Evolutionary conservation across 164 flowering plant genomes (phyloP).

Genomic region (Macadamia tetraphylla): DNA sequence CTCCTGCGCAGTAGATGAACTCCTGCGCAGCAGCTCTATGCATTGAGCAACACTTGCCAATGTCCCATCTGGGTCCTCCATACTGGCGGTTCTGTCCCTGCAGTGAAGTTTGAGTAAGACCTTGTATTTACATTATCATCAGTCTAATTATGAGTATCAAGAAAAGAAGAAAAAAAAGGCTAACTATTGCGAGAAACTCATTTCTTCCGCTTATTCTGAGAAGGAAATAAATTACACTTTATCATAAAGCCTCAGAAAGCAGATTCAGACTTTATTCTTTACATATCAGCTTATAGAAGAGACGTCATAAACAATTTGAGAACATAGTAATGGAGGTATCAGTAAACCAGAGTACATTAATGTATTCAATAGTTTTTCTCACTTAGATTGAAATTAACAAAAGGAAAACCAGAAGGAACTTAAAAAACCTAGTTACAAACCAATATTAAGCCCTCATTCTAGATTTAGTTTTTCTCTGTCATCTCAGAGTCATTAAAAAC

Average conservation of each 20-base stretch:
- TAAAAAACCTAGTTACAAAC: too few relatives aligned
- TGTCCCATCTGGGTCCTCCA: constrained; percentile 84
- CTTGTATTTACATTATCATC: background rate
- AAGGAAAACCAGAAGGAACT: too few relatives aligned
- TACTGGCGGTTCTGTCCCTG: constrained; percentile 51
- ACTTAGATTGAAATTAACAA: too few relatives aligned
- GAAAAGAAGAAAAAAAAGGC: background rate
- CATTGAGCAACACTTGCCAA: constrained; percentile 81
- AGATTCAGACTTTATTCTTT: background rate
- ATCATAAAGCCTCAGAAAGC: background rate
- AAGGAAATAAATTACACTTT: background rate
- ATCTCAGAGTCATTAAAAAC: too few relatives aligned
- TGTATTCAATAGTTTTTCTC: too few relatives aligned
- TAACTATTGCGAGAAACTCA: background rate
- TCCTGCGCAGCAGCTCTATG: constrained; percentile 71
- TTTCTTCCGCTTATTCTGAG: background rate
- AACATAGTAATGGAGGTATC: too few relatives aligned
- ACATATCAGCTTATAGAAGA: too few relatives aligned
- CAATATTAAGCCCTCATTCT: too few relatives aligned
- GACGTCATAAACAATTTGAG: too few relatives aligned
- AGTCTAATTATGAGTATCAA: background rate
- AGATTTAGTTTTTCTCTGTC: too few relatives aligned
- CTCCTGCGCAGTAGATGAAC: constrained; percentile 58
- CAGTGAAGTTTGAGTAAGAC: background rate
- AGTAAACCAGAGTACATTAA: too few relatives aligned